Evolutionary conservation across 2,329 filamentous ascomycete species (phyloP).

Genomic region (Paraphaeosphaeria sporulosa): DNA sequence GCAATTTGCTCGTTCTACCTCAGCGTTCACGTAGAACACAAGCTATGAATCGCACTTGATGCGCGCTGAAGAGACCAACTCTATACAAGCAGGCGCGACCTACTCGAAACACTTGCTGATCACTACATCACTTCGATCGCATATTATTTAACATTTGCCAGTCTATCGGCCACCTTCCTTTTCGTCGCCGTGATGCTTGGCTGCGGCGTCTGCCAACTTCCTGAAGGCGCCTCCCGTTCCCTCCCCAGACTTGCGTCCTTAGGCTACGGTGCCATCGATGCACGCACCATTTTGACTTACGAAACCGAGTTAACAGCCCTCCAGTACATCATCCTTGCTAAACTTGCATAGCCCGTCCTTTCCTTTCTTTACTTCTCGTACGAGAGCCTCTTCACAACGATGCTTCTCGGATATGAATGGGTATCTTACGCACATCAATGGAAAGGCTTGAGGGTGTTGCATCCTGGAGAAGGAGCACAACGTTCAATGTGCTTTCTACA

Average conservation of each 20-base stretch:
- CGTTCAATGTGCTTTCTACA: slow-evolving; percentile 52
- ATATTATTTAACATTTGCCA: slow-evolving; percentile 2
- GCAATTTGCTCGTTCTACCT: slow-evolving; percentile 2
- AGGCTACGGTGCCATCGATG: slow-evolving; percentile 23
- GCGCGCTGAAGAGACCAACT: neutral
- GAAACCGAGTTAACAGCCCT: neutral
- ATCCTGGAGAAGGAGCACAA: slow-evolving; percentile 40
- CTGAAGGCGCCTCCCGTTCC: neutral
- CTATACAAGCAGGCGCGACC: neutral
- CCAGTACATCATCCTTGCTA: slow-evolving; percentile 45
- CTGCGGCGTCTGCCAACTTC: slow-evolving; percentile 11
- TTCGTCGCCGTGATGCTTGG: slow-evolving; percentile 10
- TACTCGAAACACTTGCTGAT: neutral
- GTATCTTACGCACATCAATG: slow-evolving; percentile 44
- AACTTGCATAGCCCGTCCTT: slow-evolving; percentile 56
- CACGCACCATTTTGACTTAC: slow-evolving; percentile 16
- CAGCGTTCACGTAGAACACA: neutral
- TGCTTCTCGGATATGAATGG: slow-evolving; percentile 59
- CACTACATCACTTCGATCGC: neutral
- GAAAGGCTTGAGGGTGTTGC: slow-evolving; percentile 49
- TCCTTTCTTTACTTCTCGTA: slow-evolving; percentile 57
- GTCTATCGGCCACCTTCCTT: slow-evolving; percentile 11
- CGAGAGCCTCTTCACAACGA: slow-evolving; percentile 57
- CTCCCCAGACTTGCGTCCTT: slow-evolving; percentile 14
- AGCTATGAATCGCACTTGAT: slow-evolving; percentile 2